Evolutionary conservation across 2,329 filamentous ascomycete species (phyloP).

Genomic region (Onygenales sp.): DNA sequence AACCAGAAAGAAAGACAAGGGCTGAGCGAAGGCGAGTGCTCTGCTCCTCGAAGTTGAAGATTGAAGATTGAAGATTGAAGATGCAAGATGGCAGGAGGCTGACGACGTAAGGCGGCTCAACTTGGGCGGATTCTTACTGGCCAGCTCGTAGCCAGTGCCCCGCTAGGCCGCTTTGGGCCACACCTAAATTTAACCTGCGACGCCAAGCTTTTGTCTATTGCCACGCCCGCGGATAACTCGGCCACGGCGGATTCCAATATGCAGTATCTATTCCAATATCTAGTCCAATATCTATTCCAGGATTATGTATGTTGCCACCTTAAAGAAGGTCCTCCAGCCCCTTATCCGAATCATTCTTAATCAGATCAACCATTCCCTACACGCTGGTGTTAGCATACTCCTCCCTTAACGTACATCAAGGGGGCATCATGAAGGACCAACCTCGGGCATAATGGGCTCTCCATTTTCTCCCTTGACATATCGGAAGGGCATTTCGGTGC

Average conservation of each 20-base stretch:
- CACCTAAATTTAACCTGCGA: neutral
- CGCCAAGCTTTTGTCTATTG: too few species aligned
- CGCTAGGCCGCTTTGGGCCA: neutral
- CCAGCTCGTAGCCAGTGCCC: too few species aligned
- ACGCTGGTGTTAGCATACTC: neutral
- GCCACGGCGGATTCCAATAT: too few species aligned
- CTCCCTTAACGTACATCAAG: neutral
- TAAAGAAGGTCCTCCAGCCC: constrained; percentile 76
- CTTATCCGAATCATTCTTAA: constrained; percentile 89
- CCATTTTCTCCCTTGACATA: constrained; percentile 72
- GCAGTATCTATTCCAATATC: too few species aligned
- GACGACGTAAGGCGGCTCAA: neutral
- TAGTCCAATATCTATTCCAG: neutral
- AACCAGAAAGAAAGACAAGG: neutral
- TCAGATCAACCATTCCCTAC: constrained; percentile 89
- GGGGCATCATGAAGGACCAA: constrained; percentile 27
- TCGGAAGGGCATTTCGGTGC: constrained; percentile 94
- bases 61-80: neutral
- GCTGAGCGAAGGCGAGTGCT: neutral
- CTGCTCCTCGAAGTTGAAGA: neutral
- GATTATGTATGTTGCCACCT: neutral
- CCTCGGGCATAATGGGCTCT: constrained; percentile 82
- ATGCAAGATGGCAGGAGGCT: neutral
- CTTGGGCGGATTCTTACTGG: too few species aligned
- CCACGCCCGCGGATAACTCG: too few species aligned